Percentiles rank a stretch among this genome's conserved stretches.
These are phyloP conservation scores for Fraxinus albicans DNA, from an alignment of 305 asterid species.

Conservation along the genomic window DNA sequence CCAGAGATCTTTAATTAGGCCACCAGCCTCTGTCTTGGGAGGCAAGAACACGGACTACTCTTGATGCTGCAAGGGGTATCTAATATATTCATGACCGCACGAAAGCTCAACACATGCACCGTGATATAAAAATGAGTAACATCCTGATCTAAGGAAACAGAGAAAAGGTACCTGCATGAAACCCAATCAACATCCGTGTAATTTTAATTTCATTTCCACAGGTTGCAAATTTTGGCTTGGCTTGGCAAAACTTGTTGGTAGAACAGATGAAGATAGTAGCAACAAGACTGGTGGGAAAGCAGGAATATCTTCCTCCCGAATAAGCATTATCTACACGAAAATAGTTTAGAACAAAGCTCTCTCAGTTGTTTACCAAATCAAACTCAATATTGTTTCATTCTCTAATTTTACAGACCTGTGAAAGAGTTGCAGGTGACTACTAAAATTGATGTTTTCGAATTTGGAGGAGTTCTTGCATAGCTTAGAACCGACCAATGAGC, in stretches of 20 bases:
- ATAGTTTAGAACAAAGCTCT: neutral
- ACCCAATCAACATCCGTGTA: too few relatives aligned
- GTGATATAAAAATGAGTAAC: slow-evolving; percentile 76
- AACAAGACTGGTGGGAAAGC: slow-evolving; percentile 82
- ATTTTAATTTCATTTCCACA: slow-evolving; percentile 14
- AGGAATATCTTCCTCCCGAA: slow-evolving; percentile 92
- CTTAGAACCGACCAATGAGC: slow-evolving; percentile 78
- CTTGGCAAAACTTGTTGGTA: slow-evolving; percentile 70
- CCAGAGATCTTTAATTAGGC: slow-evolving; percentile 41
- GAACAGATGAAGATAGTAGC: slow-evolving; percentile 66
- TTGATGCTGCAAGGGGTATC: slow-evolving; percentile 78
- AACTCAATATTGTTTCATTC: slow-evolving; percentile 7
- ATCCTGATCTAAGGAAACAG: slow-evolving; percentile 70
- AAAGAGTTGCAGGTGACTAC: slow-evolving; percentile 80
- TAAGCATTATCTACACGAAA: slow-evolving; percentile 28
- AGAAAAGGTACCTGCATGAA: slow-evolving; percentile 55
- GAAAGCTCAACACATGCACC: slow-evolving; percentile 70
- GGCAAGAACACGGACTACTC: slow-evolving; percentile 72
- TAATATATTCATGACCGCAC: slow-evolving; percentile 90
- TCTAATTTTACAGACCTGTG: slow-evolving; percentile 51
- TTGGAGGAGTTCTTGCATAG: slow-evolving; percentile 83
- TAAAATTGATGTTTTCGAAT: slow-evolving; percentile 56
- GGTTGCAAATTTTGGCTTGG: slow-evolving; percentile 94
- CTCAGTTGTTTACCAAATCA: neutral
- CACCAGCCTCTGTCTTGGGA: slow-evolving; percentile 81